A percentile compares a stretch with the other conserved stretches of the same genome.
These are phyloP conservation scores for Fusarium newnesense DNA, from an alignment of 2,329 filamentous ascomycete species.

Conservation along the genomic window DNA sequence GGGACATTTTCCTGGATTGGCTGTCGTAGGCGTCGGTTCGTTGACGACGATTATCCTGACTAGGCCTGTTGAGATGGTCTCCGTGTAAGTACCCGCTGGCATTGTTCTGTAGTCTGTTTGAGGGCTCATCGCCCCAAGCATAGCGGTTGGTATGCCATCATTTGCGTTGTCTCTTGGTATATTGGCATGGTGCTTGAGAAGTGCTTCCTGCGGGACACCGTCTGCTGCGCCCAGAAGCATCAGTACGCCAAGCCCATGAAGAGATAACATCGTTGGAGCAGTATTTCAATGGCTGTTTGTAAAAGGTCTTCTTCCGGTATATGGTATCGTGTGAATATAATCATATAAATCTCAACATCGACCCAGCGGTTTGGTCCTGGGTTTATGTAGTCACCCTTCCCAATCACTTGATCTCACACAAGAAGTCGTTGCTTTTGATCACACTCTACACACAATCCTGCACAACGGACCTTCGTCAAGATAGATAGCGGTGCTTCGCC, in stretches of 20 bases:
- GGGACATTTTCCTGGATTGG: slow-evolving; percentile 16
- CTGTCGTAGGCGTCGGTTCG: slow-evolving; percentile 15
- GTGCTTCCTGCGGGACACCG: not conserved
- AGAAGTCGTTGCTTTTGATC: not conserved
- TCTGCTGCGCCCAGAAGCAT: not conserved
- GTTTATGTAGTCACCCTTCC: slow-evolving; percentile 32
- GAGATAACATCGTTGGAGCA: not conserved
- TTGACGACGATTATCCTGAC: slow-evolving; percentile 37
- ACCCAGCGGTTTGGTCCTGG: slow-evolving; percentile 8
- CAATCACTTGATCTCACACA: slow-evolving; percentile 1
- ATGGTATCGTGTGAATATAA: not conserved
- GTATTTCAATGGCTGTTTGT: not conserved
- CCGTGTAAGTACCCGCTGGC: slow-evolving; percentile 41
- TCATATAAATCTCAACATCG: not conserved
- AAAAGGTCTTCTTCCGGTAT: not conserved
- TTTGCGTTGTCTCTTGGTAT: not conserved
- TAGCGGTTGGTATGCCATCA: not conserved
- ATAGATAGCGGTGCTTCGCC: not conserved
- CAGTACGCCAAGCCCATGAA: not conserved
- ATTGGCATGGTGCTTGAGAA: not conserved
- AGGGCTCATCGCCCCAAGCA: not conserved
- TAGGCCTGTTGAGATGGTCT: slow-evolving; percentile 21
- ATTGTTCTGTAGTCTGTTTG: slow-evolving; percentile 41
- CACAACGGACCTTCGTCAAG: not conserved
- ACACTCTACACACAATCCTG: not conserved